phyloP scores from a whole-genome alignment of 345 rosid genomes.

The Bruguiera gymnorhiza region DNA sequence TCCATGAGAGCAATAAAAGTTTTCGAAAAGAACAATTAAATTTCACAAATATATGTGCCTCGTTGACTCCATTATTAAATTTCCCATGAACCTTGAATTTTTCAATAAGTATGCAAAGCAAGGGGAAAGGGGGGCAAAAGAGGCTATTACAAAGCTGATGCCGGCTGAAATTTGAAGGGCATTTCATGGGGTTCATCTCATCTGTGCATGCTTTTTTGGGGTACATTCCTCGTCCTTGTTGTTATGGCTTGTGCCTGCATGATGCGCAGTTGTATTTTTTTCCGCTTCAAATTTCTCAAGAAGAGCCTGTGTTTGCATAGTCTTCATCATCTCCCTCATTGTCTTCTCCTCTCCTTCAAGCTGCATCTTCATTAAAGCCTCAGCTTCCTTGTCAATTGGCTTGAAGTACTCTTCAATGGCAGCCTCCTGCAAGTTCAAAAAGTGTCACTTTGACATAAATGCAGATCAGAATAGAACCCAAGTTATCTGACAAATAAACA shows the following conservation, averaged over 20 bases:
- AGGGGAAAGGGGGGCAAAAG: neutral
- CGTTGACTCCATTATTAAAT: too few species aligned
- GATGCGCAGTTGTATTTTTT: slow-evolving; percentile 27
- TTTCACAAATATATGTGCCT: too few species aligned
- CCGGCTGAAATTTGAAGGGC: neutral
- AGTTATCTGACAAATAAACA: neutral
- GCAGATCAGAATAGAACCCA: neutral
- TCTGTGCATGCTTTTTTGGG: slow-evolving; percentile 22
- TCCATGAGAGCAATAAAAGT: too few species aligned
- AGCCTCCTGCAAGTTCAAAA: slow-evolving; percentile 55
- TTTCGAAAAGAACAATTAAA: too few species aligned
- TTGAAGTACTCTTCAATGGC: slow-evolving; percentile 73
- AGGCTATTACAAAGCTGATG: slow-evolving; percentile 5
- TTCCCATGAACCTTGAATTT: too few species aligned
- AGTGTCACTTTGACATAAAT: neutral
- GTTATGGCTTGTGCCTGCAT: slow-evolving; percentile 21
- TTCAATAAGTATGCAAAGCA: too few species aligned
- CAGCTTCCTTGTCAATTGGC: slow-evolving; percentile 83
- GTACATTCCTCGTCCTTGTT: slow-evolving; percentile 24
- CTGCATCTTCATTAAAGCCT: slow-evolving; percentile 70
- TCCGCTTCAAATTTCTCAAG: slow-evolving; percentile 56
- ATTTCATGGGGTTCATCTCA: slow-evolving; percentile 12
- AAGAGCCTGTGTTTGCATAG: slow-evolving; percentile 60
- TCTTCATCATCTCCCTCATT: slow-evolving; percentile 61
- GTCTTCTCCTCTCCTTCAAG: slow-evolving; percentile 79